phyloP scores from a whole-genome alignment of 2,329 filamentous ascomycete genomes.

The Helotiales sp. region DNA sequence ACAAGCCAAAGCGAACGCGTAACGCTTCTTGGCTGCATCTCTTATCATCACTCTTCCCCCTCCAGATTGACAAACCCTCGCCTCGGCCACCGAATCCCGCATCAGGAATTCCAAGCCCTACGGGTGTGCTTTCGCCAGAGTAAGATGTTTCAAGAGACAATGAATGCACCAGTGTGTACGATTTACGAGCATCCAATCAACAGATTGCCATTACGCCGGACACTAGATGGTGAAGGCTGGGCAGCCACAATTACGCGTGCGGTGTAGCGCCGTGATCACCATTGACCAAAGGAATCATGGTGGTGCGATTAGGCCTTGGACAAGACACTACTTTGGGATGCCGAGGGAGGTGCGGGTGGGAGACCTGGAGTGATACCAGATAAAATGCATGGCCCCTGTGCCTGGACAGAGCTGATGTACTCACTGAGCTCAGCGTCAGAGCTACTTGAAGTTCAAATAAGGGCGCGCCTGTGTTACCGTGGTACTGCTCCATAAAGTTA shows the following conservation, averaged over 20 bases:
- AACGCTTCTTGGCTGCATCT: background rate
- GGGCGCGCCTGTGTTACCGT: background rate
- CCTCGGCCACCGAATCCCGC: background rate
- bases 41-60: background rate
- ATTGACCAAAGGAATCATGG: no score
- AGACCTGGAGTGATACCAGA: no score
- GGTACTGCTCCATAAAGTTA: background rate
- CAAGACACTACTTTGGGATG: no score
- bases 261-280: no score
- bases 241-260: background rate
- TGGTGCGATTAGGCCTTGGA: no score
- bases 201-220: background rate
- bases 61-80: background rate
- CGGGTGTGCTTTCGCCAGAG: background rate
- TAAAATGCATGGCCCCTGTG: background rate
- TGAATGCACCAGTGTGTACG: background rate
- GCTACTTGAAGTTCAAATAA: background rate
- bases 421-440: background rate
- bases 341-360: no score
- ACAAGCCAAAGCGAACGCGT: background rate
- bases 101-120: background rate
- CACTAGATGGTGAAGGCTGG: background rate
- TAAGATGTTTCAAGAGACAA: background rate
- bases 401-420: background rate
- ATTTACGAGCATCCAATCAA: background rate